A percentile compares a stretch with the other conserved stretches of the same genome.
Conservation (phyloP, 306 rosid genomes). For the Corylus avellana region DNA sequence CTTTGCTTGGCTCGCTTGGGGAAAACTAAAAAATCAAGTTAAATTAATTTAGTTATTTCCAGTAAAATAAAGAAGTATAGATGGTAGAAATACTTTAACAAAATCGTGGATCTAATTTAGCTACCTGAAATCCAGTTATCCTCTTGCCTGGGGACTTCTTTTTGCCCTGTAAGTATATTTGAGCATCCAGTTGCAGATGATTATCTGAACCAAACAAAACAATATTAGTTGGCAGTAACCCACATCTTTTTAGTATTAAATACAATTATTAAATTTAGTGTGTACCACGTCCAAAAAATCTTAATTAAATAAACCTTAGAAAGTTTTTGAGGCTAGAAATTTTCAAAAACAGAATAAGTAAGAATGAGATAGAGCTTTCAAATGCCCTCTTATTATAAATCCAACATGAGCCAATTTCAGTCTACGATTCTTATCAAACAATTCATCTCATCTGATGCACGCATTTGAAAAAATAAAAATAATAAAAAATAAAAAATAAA, state of each 20-base stretch:
- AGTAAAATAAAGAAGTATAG: slow-evolving; percentile 3
- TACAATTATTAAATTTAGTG: too few relatives aligned
- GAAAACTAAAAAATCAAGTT: slow-evolving; percentile 49
- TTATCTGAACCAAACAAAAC: slow-evolving; percentile 40
- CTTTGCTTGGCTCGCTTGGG: slow-evolving; percentile 55
- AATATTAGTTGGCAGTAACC: not conserved
- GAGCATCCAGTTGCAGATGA: slow-evolving; percentile 56
- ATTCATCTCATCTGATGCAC: not conserved
- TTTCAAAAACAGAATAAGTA: not conserved
- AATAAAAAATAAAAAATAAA: too few relatives aligned
- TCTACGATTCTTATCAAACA: not conserved
- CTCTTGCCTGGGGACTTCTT: slow-evolving; percentile 65
- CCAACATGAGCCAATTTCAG: not conserved
- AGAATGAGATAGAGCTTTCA: not conserved
- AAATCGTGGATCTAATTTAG: slow-evolving; percentile 23
- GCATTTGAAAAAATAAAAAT: too few relatives aligned
- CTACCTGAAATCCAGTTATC: slow-evolving; percentile 77
- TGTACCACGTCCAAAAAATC: not conserved
- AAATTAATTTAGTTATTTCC: slow-evolving; percentile 21
- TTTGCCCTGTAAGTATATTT: slow-evolving; percentile 53
- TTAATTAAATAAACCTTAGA: not conserved
- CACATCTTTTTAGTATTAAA: not conserved
- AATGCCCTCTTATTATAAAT: not conserved
- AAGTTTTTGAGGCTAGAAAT: not conserved
- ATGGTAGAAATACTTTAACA: slow-evolving; percentile 18